Evolutionary conservation across 2,329 filamentous ascomycete species (phyloP).

Genomic region (Trichoderma aggressivum): DNA sequence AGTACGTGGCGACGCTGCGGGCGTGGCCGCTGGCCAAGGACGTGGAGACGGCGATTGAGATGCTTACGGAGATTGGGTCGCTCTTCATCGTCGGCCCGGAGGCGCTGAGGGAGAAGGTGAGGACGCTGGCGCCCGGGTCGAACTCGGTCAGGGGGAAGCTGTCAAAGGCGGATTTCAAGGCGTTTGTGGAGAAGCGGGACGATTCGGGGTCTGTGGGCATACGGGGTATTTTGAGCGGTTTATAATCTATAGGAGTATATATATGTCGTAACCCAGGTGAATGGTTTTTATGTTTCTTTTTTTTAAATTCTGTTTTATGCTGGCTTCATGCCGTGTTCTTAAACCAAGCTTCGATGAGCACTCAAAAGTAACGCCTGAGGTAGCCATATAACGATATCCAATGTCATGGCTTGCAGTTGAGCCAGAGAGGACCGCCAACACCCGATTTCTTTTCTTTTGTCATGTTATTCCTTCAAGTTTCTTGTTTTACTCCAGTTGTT

Average conservation of each 20-base stretch:
- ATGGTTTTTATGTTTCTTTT: background rate
- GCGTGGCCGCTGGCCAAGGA: conserved; percentile 74
- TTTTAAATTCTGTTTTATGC: background rate
- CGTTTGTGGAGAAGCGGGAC: conserved; percentile 80
- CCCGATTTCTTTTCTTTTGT: background rate
- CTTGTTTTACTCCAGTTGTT: conserved; percentile 17
- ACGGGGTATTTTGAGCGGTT: conserved; percentile 71
- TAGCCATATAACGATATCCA: too few species aligned
- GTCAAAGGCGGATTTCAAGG: conserved; percentile 69
- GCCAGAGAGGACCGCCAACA: too few species aligned
- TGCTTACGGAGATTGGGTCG: conserved; percentile 89
- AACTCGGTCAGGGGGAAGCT: conserved; percentile 50
- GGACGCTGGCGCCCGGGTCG: conserved; percentile 50
- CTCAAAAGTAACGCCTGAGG: background rate
- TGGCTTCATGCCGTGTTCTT: background rate
- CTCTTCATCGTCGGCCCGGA: conserved; percentile 90
- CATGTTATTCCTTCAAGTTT: background rate
- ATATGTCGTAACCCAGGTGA: background rate
- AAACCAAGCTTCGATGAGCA: background rate
- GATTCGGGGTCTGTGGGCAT: conserved; percentile 78
- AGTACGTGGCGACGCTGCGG: conserved; percentile 82
- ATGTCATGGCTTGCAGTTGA: too few species aligned
- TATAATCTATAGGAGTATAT: conserved; percentile 37
- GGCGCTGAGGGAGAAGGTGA: conserved; percentile 67
- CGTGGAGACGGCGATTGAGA: conserved; percentile 69